Base-by-base conservation (phyloP, 108 stramenopile species). In the Stephanodiscus minutulus region DNA sequence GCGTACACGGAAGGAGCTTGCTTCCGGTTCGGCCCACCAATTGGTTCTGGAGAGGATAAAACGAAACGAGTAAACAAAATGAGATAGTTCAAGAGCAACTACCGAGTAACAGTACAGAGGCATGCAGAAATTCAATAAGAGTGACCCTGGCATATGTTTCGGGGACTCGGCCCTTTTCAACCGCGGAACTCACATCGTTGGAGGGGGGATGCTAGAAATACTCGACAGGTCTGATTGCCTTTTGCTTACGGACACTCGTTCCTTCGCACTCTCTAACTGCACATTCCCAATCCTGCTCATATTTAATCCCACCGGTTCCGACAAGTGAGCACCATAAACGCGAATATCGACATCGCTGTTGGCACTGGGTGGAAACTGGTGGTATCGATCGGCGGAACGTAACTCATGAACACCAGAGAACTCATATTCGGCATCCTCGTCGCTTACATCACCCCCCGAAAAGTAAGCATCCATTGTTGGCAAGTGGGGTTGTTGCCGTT, bases 11-110 rank as follows among this genome's bases (percentile, higher is more conserved):
- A 97, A 97, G 7, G 91, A 88, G 63, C 88, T 88, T 18, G 92
- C 82, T 63, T 95, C 95, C 9, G 91, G 86, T 72, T 96, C 95
- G 11, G 84, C 83, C 95, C 95, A 97, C 53, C 80, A 86, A 24
- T 88, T 76, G 39, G 57, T 22, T 28, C 82, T 79, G 11, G 79
- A 73, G 4, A 77, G 65, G 8, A 29, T 6, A 60, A 47, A 9
- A 10, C 43, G 60, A 48, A 50, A 13, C 0, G 49, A 31, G 5
- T 46, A 27, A 47, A 48, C 7, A 36, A 8, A 52, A 13, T 28
- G 0, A 20, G 28, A 35, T 36, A 52, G 18, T 43, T 22, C 25
- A 18, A 11, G 12, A 22, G 25, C 33, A 28, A 68, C 27, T 5
- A 54, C 7, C 2, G n/a, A 18, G 18, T 1, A 48, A 15, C 47